phyloP scores from a whole-genome alignment of 2,329 filamentous ascomycete genomes.

The Bipolaris gigantea region DNA sequence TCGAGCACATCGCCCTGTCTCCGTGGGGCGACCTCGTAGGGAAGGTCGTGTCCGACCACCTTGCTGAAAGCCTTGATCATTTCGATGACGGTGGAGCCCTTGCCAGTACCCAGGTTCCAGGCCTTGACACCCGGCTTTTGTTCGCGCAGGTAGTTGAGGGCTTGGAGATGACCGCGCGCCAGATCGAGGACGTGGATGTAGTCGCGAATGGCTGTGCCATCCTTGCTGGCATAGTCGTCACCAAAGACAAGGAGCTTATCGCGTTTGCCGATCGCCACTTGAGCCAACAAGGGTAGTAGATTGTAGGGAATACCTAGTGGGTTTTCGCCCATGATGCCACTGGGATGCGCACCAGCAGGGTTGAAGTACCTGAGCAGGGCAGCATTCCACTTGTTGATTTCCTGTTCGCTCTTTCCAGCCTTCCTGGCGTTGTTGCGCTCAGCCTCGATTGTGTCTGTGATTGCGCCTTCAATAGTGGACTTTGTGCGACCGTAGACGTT shows the following conservation, averaged over 20 bases:
- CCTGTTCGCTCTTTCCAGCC: constrained; percentile 64
- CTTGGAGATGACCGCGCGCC: constrained; percentile 80
- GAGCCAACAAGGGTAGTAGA: constrained; percentile 87
- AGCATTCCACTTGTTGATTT: constrained; percentile 79
- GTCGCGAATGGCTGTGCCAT: constrained; percentile 93
- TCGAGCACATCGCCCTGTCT: constrained; percentile 90
- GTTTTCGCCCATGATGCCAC: constrained; percentile 97
- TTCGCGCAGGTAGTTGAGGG: constrained; percentile 84
- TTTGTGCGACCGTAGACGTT: constrained; percentile 99
- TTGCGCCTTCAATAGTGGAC: constrained; percentile 85
- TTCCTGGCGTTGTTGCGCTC: constrained; percentile 83
- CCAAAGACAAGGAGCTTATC: constrained; percentile 95
- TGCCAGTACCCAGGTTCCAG: constrained; percentile 95
- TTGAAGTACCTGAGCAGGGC: constrained; percentile 97
- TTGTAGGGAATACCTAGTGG: constrained; percentile 96
- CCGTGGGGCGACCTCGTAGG: constrained; percentile 82
- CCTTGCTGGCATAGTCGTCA: constrained; percentile 86
- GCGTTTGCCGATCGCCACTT: constrained; percentile 92
- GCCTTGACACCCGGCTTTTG: constrained; percentile 86
- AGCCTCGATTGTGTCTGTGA: constrained; percentile 85
- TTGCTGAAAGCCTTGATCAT: constrained; percentile 93
- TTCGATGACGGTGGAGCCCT: constrained; percentile 93
- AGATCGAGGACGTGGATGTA: constrained; percentile 97
- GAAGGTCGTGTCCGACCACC: constrained; percentile 81
- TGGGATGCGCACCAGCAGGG: constrained; percentile 91